Conservation (phyloP, 768 basidiomycete genomes). For the Gymnopilus dilepis region DNA sequence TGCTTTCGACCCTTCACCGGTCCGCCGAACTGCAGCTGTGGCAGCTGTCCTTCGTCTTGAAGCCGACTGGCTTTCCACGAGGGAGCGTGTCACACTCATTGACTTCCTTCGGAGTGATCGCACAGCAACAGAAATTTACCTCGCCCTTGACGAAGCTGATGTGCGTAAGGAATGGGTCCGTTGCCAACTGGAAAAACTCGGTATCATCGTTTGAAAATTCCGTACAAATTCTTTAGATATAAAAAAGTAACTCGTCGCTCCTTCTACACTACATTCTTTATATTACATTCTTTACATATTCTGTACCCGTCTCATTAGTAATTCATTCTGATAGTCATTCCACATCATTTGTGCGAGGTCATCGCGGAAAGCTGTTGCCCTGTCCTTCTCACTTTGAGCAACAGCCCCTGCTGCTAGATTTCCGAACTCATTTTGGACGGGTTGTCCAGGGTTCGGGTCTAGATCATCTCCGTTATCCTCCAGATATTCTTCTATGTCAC, state of each 20-base stretch:
- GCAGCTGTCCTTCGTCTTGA: background rate
- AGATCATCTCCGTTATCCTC: background rate
- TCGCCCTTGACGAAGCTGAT: slow-evolving; percentile 3
- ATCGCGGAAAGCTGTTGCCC: slow-evolving; percentile 25
- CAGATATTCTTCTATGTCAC: slow-evolving; percentile 13
- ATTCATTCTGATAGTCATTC: slow-evolving; percentile 23
- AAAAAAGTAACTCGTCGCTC: background rate
- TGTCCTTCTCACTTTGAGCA: slow-evolving; percentile 22
- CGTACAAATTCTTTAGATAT: background rate
- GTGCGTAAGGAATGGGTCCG: slow-evolving; percentile 12
- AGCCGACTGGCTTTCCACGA: background rate
- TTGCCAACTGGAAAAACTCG: slow-evolving; percentile 23
- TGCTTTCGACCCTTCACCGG: background rate
- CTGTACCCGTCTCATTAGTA: background rate
- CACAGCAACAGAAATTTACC: slow-evolving; percentile 5
- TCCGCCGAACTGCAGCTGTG: background rate
- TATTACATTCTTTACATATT: background rate
- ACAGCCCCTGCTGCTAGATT: slow-evolving; percentile 1
- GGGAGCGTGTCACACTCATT: background rate
- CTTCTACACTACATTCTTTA: background rate
- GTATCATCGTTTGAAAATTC: background rate
- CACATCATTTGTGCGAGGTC: slow-evolving; percentile 32
- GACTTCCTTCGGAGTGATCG: background rate
- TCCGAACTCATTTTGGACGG: slow-evolving; percentile 11
- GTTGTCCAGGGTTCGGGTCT: slow-evolving; percentile 13